Evolutionary conservation across 139 green algal species (phyloP), one percentile per base, ranked within the genome.

Genomic region (Trebouxia sp.): DNA sequence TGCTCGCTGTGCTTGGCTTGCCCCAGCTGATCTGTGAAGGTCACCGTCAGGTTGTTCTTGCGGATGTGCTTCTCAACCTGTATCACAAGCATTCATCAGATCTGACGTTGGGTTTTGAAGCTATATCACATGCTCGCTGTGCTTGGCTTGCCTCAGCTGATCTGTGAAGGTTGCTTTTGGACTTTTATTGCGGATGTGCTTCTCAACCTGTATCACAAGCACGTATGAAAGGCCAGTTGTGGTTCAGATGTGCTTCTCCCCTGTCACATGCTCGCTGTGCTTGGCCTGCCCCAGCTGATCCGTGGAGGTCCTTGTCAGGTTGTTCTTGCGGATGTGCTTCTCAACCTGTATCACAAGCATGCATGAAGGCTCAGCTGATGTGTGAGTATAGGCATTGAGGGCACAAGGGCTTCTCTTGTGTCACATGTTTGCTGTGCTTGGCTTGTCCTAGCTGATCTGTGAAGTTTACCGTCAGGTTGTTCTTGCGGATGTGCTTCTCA

Each of bases 301-400:
- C 5, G 78, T 83, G 53, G 92, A 88, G 6, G 82, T 92, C 10
- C 89, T 78, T 37, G 80, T 84, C 79, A 94, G 80, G 66, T 88
- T 85, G 53, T 92, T 89, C 39, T 89, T 89, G 32, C 91, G 88
- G 45, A 94, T 87, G 84, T 94, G 91, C 76, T 87, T 83, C 83
- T 91, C 87, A 35, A 89, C 78, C 78, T 84, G 26, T 35, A 53
- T 41, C n/a, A 15, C 37, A 50, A 47, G 26, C 3, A 5, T 6
- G 20, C 20, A 26, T 14, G 14, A 53, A 53, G n/a, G n/a, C n/a
- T n/a, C n/a, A n/a, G n/a, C n/a, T n/a, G n/a, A n/a, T n/a, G n/a
- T n/a, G n/a, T n/a, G n/a, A n/a, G n/a, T n/a, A n/a, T n/a, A n/a
- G n/a, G n/a, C n/a, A n/a, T n/a, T n/a, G n/a, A n/a, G n/a, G n/a